phyloP scores from a whole-genome alignment of 169 alveolate genomes.

The Eimeria sp. region DNA sequence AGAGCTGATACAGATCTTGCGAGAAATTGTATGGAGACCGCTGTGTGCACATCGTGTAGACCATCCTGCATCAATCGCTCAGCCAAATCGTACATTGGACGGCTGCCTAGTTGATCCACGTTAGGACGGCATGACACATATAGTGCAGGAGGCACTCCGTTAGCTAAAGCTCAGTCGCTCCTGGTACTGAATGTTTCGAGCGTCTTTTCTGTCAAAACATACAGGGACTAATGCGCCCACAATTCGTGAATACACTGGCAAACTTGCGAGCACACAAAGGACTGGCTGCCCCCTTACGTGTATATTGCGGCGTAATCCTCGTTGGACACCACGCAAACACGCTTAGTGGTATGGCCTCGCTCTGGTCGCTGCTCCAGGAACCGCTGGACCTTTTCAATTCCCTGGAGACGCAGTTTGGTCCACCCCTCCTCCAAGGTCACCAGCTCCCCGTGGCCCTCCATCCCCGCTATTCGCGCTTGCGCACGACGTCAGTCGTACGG shows the following conservation, averaged over 20 bases:
- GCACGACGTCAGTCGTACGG: not conserved
- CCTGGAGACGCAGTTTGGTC: conserved; percentile 73
- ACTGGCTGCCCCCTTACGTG: conserved; percentile 34
- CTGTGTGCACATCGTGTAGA: conserved; percentile 88
- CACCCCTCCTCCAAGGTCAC: conserved; percentile 77
- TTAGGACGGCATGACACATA: not conserved
- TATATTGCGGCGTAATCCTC: conserved; percentile 67
- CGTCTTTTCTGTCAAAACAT: not conserved
- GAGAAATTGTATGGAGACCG: conserved; percentile 88
- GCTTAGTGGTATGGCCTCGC: conserved; percentile 44
- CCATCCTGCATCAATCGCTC: conserved; percentile 83
- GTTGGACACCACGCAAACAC: conserved; percentile 66
- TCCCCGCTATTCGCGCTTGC: not conserved
- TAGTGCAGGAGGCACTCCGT: not conserved
- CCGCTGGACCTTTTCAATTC: conserved; percentile 75
- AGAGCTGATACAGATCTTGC: conserved; percentile 86
- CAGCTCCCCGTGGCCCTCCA: conserved; percentile 72
- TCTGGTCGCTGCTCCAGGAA: conserved; percentile 73
- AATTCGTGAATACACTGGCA: not conserved
- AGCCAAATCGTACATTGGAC: not conserved
- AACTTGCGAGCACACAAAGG: not conserved
- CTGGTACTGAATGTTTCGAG: not conserved
- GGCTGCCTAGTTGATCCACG: not conserved
- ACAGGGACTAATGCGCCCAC: not conserved
- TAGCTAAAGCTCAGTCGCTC: not conserved